Base-by-base conservation (phyloP, 2,329 filamentous ascomycete genomes). In the Neofusicoccum cordaticola region DNA sequence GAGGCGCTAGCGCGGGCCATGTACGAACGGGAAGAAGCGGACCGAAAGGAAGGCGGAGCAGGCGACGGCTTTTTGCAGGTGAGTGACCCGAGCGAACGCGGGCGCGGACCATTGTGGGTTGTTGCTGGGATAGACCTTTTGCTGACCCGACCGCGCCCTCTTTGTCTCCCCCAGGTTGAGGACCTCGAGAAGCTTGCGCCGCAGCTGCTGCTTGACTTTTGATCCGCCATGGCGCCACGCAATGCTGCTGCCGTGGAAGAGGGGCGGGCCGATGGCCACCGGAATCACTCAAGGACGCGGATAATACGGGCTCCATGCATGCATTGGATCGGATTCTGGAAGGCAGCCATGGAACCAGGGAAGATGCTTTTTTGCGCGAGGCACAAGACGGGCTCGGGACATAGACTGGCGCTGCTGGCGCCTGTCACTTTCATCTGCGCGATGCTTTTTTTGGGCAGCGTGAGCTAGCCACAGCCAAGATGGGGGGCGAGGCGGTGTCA, bases 101-200 rank as follows among this genome's bases (percentile, higher is more conserved):
- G 22, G 22, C 22, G 22, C 3, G 22, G 22, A 22, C 27, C 4
- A 7, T 7, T 31, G 6, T 31, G 27, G 27, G 6, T 31, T 31
- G 27, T 7, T 31, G 27, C 27, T 31, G 6, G 27, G 27, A 31
- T 31, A 7, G 27, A 31, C 27, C 27, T 31, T 31, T 31, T 7
- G 27, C 56, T 53, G 34, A 61, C 48, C 39, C 27, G 12, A 41
- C 35, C 34, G 41, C 35, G 35, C 35, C 35, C 27, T 53, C 31
- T 13, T 41, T 31, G 12, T 58, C 50, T 17, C 8, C 31, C 19
- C 39, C 41, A 93, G 86, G 89, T 96, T 51, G 92, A 96, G 73
- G 93, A 97, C 80, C 74, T 98, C 66, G 93, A 97, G 80, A 95
- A 92, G 78, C 82, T 96, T 70, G 90, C 91, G 13, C 91, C 91